Evolutionary conservation across 345 rosid genomes (phyloP).

Genomic region (Limnanthes douglasii): DNA sequence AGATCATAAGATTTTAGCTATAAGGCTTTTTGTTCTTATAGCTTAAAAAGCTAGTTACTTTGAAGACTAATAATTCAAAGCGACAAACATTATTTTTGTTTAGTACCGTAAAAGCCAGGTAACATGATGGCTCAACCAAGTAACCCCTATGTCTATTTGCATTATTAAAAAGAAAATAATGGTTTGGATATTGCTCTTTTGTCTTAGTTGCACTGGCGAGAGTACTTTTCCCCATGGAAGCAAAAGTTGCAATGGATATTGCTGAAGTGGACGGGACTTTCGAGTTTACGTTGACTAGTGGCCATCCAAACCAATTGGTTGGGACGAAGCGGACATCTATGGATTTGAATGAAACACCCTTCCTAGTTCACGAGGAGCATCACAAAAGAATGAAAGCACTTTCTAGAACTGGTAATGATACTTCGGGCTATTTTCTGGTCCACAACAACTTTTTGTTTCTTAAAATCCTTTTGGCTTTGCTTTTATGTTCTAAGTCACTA

Average conservation of each 20-base stretch:
- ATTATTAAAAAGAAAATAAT: neutral
- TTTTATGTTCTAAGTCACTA: neutral
- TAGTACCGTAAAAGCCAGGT: neutral
- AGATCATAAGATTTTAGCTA: too few relatives aligned
- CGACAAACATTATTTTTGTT: neutral
- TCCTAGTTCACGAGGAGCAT: constrained; percentile 56
- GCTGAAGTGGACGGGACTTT: constrained; percentile 42
- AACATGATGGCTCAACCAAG: too few relatives aligned
- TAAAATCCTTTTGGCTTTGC: neutral
- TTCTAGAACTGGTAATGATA: constrained; percentile 44
- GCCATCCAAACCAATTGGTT: constrained; percentile 13
- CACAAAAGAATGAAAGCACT: constrained; percentile 49
- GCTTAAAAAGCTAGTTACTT: too few relatives aligned
- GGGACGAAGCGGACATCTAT: constrained; percentile 25
- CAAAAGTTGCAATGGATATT: constrained; percentile 53
- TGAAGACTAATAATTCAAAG: too few relatives aligned
- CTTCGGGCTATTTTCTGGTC: too few relatives aligned
- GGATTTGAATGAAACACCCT: constrained; percentile 56
- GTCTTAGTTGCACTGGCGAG: constrained; percentile 64
- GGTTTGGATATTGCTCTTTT: neutral
- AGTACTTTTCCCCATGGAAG: constrained; percentile 73
- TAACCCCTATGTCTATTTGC: neutral
- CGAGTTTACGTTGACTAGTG: constrained; percentile 41
- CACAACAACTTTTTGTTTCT: too few relatives aligned
- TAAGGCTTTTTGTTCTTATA: too few relatives aligned